Percentiles rank a stretch among this genome's conserved stretches.
Evolutionary conservation across 495 filamentous ascomycete genomes (phyloP).

Genomic region (Talaromyces ruber): DNA sequence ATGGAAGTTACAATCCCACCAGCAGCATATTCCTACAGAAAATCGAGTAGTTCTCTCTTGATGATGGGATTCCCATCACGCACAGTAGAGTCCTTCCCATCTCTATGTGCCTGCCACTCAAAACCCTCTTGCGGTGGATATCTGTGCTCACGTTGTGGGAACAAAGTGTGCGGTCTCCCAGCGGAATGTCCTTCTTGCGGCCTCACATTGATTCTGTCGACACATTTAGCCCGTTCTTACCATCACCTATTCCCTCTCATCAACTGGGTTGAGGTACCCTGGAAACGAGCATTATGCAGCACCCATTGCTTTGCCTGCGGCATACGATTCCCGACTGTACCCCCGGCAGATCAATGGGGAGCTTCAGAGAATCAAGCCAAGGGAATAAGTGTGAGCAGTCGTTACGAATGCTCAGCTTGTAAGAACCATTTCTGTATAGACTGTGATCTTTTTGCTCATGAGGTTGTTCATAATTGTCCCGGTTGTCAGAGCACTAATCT

Average conservation of each 20-base stretch:
- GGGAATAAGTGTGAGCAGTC: conserved; percentile 74
- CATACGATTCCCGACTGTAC: conserved; percentile 40
- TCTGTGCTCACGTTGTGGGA: conserved; percentile 76
- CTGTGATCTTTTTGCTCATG: conserved; percentile 91
- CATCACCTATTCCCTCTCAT: conserved; percentile 90
- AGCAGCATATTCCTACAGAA: conserved; percentile 58
- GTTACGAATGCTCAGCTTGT: conserved; percentile 83
- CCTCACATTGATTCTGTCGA: conserved; percentile 91
- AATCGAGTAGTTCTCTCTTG: conserved; percentile 65
- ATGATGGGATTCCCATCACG: conserved; percentile 99
- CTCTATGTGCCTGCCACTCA: conserved; percentile 88
- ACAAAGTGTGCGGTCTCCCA: conserved; percentile 88
- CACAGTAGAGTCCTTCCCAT: conserved; percentile 61
- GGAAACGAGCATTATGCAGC: conserved; percentile 53
- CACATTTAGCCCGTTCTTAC: conserved; percentile 88
- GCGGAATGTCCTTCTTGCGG: conserved; percentile 85
- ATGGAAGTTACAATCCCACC: conserved; percentile 85
- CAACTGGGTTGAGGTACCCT: conserved; percentile 86
- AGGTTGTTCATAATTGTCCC: conserved; percentile 90
- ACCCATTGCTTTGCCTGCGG: conserved; percentile 43
- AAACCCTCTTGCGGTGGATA: conserved; percentile 83
- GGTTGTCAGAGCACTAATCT: conserved; percentile 66
- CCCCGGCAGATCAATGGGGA: conserved; percentile 30
- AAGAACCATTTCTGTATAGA: conserved; percentile 92
- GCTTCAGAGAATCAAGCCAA: conserved; percentile 26